Base-by-base conservation (phyloP, 2,329 filamentous ascomycete genomes). In the Colletotrichum viniferum region DNA sequence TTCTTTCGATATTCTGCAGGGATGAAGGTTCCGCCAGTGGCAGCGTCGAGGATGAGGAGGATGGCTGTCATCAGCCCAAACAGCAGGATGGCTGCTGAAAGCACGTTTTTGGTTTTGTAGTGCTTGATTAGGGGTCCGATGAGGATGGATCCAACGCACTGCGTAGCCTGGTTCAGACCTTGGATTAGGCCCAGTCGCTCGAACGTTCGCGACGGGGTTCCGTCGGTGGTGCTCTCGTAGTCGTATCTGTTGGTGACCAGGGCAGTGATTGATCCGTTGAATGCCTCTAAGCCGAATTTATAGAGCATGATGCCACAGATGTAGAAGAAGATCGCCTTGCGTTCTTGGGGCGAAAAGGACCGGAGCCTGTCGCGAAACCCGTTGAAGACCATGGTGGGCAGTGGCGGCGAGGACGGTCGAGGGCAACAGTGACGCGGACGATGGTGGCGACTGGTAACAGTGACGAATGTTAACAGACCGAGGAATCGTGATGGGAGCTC, bases 231-330 rank as follows among this genome's bases (percentile, higher is more conserved):
- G 30, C 56, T 64, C 30, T 73, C 73, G 24, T 63, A 69, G 79
- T 88, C 87, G 79, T 88, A 89, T 66, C 87, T 83, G 77, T 89
- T 89, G 5, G 86, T 88, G 13, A 87, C 87, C 4, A 88, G 82
- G 13, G 86, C 86, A 48, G 86, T 85, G 77, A 89, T 84, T 36
- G 87, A 88, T 2, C 87, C 87, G 78, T 87, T 88, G 81, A 89
- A 89, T 12, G 86, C 87, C 78, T 88, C 87, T 14, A 88, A 83
- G 30, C 87, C 87, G 73, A 89, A 88, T 77, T 89, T 89, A 82
- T 89, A 89, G 58, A 88, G 80, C 86, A 89, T 89, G 73, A 89
- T 88, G 7, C 87, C 88, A 9, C 81, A 76, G 64, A 88, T 87
- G 79, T 89, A 89, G 69, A 87, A 82, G 62, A 81, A 80, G 63